These are phyloP conservation scores for Solanum clarkiae DNA, from an alignment of 257 asterid species.

Conservation along the genomic window DNA sequence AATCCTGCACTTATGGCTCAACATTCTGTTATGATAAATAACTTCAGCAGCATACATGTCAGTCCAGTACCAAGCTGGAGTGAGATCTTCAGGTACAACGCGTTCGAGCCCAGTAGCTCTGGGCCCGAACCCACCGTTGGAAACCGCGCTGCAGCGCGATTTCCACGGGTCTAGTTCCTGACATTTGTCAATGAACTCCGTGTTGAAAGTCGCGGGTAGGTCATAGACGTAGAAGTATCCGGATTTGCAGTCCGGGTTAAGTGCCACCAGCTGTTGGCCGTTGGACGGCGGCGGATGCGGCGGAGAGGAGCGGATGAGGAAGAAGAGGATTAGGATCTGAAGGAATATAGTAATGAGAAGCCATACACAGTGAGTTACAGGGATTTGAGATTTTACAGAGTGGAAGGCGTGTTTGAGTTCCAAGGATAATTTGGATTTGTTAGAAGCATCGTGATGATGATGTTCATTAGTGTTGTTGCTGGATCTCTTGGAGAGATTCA, in stretches of 20 bases:
- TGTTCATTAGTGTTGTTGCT: background rate
- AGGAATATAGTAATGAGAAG: background rate
- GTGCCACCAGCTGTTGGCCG: background rate
- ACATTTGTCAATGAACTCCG: constrained; percentile 25
- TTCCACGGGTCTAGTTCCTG: constrained; percentile 33
- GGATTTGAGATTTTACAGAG: constrained; percentile 3
- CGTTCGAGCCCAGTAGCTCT: constrained; percentile 37
- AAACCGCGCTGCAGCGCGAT: constrained; percentile 31
- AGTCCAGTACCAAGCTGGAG: constrained; percentile 45
- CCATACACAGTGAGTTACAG: constrained; percentile 1
- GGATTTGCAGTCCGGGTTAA: constrained; percentile 15
- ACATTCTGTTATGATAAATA: constrained; percentile 37
- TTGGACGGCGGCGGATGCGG: constrained; percentile 1
- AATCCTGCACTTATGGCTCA: constrained; percentile 34
- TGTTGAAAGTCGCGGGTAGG: constrained; percentile 32
- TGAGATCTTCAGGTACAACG: constrained; percentile 22
- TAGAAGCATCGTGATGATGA: background rate
- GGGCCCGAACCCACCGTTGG: constrained; percentile 39
- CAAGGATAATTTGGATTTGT: background rate
- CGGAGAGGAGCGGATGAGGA: constrained; percentile 11
- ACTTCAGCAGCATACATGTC: constrained; percentile 39
- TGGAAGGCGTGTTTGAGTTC: background rate
- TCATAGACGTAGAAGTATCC: constrained; percentile 42
- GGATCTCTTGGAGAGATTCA: background rate
- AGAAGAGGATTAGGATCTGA: constrained; percentile 4